These are phyloP conservation scores for Coemansia sp. DNA, from an alignment of 192 early-diverging fungal genomes.

Conservation along the genomic window DNA sequence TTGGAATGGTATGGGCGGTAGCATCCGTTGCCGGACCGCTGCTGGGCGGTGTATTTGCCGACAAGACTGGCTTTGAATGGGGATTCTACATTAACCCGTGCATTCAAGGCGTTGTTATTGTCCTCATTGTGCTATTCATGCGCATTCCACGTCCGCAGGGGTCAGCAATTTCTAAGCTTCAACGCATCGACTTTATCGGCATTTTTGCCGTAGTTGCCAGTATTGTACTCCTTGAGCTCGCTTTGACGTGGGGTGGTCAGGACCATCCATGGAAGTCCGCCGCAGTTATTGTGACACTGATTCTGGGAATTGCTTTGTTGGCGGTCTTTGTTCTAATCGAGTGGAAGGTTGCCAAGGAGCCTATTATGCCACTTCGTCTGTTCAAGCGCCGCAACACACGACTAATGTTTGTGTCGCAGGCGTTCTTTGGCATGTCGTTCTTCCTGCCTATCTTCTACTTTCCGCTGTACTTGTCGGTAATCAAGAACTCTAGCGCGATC, in stretches of 20 bases:
- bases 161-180: conserved; percentile 52
- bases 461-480: conserved; percentile 67
- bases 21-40: conserved; percentile 59
- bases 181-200: conserved; percentile 66
- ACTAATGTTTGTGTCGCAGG: conserved; percentile 16
- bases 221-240: conserved; percentile 65
- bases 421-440: conserved; percentile 40
- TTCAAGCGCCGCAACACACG: conserved; percentile 54
- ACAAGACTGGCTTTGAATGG: conserved; percentile 35
- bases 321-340: conserved; percentile 56
- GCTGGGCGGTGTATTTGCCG: conserved; percentile 58
- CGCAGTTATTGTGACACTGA: conserved; percentile 58
- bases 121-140: conserved; percentile 36
- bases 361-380: conserved; percentile 63
- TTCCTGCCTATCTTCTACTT: conserved; percentile 60
- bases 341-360: conserved; percentile 56
- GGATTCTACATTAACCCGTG: conserved; percentile 61
- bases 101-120: conserved; percentile 36
- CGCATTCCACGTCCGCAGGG: conserved; percentile 33
- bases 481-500: conserved; percentile 66
- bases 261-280: conserved; percentile 69
- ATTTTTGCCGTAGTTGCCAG: conserved; percentile 54
- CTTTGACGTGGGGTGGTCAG: conserved; percentile 71
- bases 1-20: conserved; percentile 57
- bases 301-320: conserved; percentile 53